Evolutionary conservation across 2,329 filamentous ascomycete genomes (phyloP), one percentile per base, ranked within the genome.

Genomic region (Hymenotorrendiella dingleyae): DNA sequence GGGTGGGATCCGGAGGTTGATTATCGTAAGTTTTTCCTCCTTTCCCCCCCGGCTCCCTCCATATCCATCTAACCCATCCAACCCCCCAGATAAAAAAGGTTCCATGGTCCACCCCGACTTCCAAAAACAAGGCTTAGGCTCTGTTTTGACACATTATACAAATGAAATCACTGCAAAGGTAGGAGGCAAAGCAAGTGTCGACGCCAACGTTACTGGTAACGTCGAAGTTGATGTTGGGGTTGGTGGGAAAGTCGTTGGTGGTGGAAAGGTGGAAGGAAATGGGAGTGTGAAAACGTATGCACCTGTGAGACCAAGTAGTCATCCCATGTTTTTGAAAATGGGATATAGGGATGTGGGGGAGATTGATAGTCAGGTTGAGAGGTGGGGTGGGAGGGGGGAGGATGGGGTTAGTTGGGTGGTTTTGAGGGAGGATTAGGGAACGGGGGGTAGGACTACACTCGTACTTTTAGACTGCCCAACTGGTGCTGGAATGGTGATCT

Each of bases 1-100:
- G 53, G 48, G 16, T 58, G 54, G 37, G 43, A 58, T 32, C 45
- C 44, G 2, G 48, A 53, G 19, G 37, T 41, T 9, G 50, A 57
- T 23, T 56, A 46, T 37, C 52, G 52, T 54, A 38, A 43, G 38
- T 35, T 6, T 19, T n/a, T n/a, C 21, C 14, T 6, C 4, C 11
- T 9, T 34, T n/a, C 19, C 19, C 16, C 10, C 16, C 14, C 30
- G 5, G 4, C 19, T 11, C 4, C 14, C 4, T 12, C 7, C 19
- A 24, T 17, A 19, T 14, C 19, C 11, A 27, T 36, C 12, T 20
- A 14, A 29, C n/a, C 24, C 32, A 36, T 3, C 21, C 6, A 2
- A 24, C 9, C 12, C 14, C 11, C 11, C 23, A 53, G 52, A 55
- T 36, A 46, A 48, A 8, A 54, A 51, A 30, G 51, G 49, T 4